Evolutionary conservation across 192 early-diverging fungal genomes (phyloP), one percentile per base, ranked within the genome.

Genomic region (Linnemannia elongata): DNA sequence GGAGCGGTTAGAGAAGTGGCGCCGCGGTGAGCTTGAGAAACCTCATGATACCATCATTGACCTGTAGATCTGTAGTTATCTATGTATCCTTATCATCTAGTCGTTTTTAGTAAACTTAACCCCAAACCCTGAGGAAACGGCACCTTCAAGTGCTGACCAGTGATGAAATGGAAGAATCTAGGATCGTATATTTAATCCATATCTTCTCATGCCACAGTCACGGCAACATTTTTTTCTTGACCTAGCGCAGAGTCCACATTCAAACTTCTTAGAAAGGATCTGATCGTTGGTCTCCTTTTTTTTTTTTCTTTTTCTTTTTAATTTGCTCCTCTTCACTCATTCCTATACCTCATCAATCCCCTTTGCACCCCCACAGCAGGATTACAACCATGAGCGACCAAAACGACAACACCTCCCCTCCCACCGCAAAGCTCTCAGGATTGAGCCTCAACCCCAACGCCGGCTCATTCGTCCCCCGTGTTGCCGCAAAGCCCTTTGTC

Each of bases 401-500:
- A 70, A 75, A 80, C 73, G 77, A 82, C 77, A 82, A 82, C 6
- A 71, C 27, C 71, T 8, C 41, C 17, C 81, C 80, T 9, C 78
- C 79, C 27, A 70, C 89, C 24, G 79, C 91, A 36, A 88, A 89
- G 52, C 89, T 91, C 60, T 89, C 90, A 55, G 92, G 91, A 87
- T 75, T 94, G 75, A 87, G 71, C 30, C 89, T 96, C 77, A 96
- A 94, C 82, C 89, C 91, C 22, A 91, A 91, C 69, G 95, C 96
- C 6, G 87, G 79, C 76, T 89, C 91, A 30, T 96, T 94, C 83
- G 93, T 92, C 75, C 94, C 94, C 68, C 95, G 90, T 79, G 92
- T 92, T 39, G 89, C 89, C 60, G 93, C 95, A 73, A 93, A 89
- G 82, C 92, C 92, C 63, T 97, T 97, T 82, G 95, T 96, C 18